These are phyloP conservation scores for Murraya paniculata DNA, from an alignment of 345 rosid genomes.

Conservation along the genomic window DNA sequence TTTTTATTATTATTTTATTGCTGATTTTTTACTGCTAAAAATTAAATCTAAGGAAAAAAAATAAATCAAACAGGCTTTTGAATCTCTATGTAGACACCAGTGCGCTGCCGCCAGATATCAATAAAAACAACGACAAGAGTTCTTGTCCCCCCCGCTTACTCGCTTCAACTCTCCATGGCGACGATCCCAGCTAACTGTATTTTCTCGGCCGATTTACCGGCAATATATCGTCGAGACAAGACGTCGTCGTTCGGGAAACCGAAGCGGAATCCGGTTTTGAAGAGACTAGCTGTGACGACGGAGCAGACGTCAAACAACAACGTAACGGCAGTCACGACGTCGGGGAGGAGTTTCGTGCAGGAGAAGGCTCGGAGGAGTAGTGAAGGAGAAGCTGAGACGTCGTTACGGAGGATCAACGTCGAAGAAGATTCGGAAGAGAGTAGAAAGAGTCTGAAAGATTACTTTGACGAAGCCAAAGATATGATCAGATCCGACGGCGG, in stretches of 20 bases:
- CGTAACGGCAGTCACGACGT: background rate
- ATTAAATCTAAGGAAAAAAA: too few relatives aligned
- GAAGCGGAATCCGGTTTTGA: background rate
- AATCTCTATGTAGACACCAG: too few relatives aligned
- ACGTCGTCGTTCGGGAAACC: background rate
- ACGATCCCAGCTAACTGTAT: background rate
- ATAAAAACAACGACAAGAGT: background rate
- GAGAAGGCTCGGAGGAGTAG: background rate
- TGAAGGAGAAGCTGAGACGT: background rate
- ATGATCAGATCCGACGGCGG: constrained; percentile 44
- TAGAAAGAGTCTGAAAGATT: constrained; percentile 37
- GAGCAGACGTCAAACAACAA: background rate
- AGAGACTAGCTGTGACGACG: constrained; percentile 10
- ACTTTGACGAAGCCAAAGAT: constrained; percentile 35
- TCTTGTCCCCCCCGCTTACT: background rate
- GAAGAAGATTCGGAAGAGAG: background rate
- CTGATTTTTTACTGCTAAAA: too few relatives aligned
- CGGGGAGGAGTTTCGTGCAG: constrained; percentile 4
- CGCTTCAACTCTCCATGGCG: constrained; percentile 11
- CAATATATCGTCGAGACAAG: background rate
- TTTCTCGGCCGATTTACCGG: background rate
- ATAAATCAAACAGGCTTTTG: too few relatives aligned
- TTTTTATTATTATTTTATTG: too few relatives aligned
- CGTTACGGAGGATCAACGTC: constrained; percentile 7
- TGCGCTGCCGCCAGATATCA: too few relatives aligned